Conservation (phyloP, 108 stramenopile species). For the Cyclotella cryptica region DNA sequence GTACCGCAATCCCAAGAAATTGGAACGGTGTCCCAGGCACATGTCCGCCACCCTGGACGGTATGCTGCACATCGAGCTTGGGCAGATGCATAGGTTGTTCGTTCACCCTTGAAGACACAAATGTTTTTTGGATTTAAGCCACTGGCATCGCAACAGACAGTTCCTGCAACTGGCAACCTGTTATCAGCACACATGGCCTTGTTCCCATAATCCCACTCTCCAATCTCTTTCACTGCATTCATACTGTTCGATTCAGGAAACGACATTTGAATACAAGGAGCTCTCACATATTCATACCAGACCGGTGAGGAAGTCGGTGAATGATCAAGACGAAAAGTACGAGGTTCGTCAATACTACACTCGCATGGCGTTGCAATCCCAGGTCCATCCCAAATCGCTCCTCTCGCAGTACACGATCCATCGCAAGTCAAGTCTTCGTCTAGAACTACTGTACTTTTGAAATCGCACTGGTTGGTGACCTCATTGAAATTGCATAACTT, state of each 20-base stretch:
- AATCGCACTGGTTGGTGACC: conserved; percentile 19
- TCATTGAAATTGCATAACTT: conserved; percentile 33
- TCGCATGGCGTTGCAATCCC: conserved; percentile 25
- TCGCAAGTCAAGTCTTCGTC: conserved; percentile 32
- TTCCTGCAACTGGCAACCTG: conserved; percentile 37
- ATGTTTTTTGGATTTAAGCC: conserved; percentile 25
- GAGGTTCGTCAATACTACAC: conserved; percentile 34
- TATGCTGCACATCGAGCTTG: conserved; percentile 31
- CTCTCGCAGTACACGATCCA: conserved; percentile 27
- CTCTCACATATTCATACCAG: conserved; percentile 44
- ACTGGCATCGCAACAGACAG: conserved; percentile 34
- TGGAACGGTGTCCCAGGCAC: conserved; percentile 32
- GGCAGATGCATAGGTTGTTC: conserved; percentile 35
- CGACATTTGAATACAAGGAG: conserved; percentile 46
- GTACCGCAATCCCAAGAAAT: conserved; percentile 34
- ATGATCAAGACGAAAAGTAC: conserved; percentile 44
- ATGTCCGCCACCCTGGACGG: conserved; percentile 20
- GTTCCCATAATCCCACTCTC: conserved; percentile 24
- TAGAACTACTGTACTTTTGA: conserved; percentile 30
- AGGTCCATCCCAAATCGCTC: conserved; percentile 11
- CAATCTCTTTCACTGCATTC: conserved; percentile 41
- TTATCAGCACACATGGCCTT: conserved; percentile 45
- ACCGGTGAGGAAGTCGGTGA: conserved; percentile 22
- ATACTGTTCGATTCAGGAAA: conserved; percentile 24
- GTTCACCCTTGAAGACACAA: conserved; percentile 39